A percentile compares a stretch with the other conserved stretches of the same genome.
phyloP scores from a whole-genome alignment of 2,329 filamentous ascomycete species.

The Sporothrix dimorphospora region DNA sequence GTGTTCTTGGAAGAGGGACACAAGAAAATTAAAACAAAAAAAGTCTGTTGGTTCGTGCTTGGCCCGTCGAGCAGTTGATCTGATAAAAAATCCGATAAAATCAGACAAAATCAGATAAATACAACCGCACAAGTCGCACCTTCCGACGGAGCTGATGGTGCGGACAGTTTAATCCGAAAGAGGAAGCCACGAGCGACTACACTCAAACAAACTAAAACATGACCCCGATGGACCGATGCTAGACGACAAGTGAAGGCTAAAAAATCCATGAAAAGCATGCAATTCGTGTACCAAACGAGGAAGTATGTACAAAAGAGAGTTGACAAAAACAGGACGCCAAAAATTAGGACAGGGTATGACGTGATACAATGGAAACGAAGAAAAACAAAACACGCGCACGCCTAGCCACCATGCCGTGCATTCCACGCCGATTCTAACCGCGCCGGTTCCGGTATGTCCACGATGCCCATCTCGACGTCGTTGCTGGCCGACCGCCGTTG shows the following conservation, averaged over 20 bases:
- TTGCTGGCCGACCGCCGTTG: not conserved
- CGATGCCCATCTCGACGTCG: slow-evolving; percentile 16
- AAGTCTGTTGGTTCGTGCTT: not conserved
- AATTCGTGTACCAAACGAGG: not conserved
- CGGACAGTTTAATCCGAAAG: not conserved
- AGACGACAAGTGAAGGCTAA: not conserved
- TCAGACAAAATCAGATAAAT: not conserved
- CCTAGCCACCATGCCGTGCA: not conserved
- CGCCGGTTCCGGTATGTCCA: not conserved
- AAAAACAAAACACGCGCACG: not conserved
- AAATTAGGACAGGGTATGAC: not conserved
- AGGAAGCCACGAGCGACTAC: not conserved
- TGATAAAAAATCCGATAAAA: not conserved
- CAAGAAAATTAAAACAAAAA: not conserved
- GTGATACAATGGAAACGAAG: not conserved
- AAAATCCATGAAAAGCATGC: not conserved
- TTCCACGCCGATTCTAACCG: not conserved
- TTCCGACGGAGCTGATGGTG: not conserved
- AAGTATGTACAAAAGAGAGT: not conserved
- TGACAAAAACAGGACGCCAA: not conserved
- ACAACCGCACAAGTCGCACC: not conserved
- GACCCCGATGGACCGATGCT: not conserved
- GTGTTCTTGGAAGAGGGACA: not conserved
- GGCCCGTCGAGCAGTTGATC: not conserved
- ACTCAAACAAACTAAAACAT: not conserved